Evolutionary conservation across 352 stramenopile genomes (phyloP), one percentile per base, ranked within the genome.

Genomic region (Phytophthora sp.): DNA sequence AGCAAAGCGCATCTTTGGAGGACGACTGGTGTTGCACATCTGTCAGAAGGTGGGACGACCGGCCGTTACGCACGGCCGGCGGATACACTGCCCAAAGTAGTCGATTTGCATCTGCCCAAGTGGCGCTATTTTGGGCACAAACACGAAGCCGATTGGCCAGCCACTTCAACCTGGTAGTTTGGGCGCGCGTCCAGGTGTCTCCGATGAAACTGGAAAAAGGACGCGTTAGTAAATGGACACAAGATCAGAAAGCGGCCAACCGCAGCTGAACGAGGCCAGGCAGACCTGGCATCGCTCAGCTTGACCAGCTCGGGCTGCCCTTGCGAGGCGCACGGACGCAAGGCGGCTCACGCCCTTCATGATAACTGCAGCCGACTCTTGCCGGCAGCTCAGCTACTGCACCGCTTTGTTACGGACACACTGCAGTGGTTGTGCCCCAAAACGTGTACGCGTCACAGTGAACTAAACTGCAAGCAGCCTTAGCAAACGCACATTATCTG

Each of bases 121-220:
- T 4, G 26, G 20, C 18, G 23, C n/a, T 60, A 51, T 4, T 44
- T 60, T 51, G 23, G 52, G 37, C n/a, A n/a, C n/a, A n/a, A n/a
- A 13, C 34, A 5, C 1, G 12, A 15, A 17, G 26, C 11, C 11
- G 26, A 59, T 51, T 43, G 51, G 51, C 4, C 20, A n/a, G 21
- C 15, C 7, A 52, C 52, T 52, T 60, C 52, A 60, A 51, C 20
- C 1, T 44, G 12, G 18, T 51, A 52, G 15, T 60, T 60, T 60
- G 41, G 52, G 39, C 15, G 30, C 5, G 15, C 28, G 17, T 9
- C 4, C 15, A 49, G 50, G 21, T 21, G 35, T 39, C 21, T 3
- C 24, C 4, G 17, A 24, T 39, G 50, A 58, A 58, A 58, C 50
- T 58, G 50, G 31, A 54, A 26, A 54, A 41, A 41, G 46, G 46